Base-by-base conservation (phyloP, 1,139 yeast species). In the Kurtzmaniella natalensis region DNA sequence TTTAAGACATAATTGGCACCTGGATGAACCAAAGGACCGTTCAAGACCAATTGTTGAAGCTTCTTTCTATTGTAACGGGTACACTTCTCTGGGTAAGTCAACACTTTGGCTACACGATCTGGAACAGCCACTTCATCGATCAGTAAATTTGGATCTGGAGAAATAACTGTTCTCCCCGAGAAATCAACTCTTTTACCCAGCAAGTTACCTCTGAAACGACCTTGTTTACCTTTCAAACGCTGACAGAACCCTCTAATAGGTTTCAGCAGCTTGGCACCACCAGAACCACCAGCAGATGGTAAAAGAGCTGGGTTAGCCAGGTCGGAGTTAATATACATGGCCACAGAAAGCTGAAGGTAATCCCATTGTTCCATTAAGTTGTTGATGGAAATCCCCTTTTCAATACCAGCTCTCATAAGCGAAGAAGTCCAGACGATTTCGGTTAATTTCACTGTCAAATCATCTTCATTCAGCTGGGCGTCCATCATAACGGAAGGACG, bases 351-450 rank as follows among this genome's bases (percentile, higher is more conserved):
- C 59, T 94, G 98, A 45, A 94, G 64, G 54, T 86, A 92, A 52
- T 94, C 99, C 99, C 99, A 94, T 53, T 92, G 97, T 53, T 92
- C 98, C 96, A 92, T 88, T 57, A 94, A 70, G 48, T 87, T 85
- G 43, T 86, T 84, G 50, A 94, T 80, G 9, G 96, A 78, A 45
- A 92, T 86, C 37, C 98, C 98, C 57, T 88, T 88, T 46, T 88
- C 95, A 32, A 94, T 77, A 39, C 97, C 98, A 0, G 96, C 95
- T 46, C 88, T 76, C 46, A 94, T 94, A 58, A 88, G 72, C 2
- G 95, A 81, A 10, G 94, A 83, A 1, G 96, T 88, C 94, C 95
- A 89, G 17, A 89, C 97, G 42, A 94, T 87, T 60, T 94, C 99
- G 0, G 98, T 87, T 38, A 94, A 67, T 55, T 94, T 94, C 20